A percentile compares a stretch with the other conserved stretches of the same genome.
phyloP scores from a whole-genome alignment of 305 asterid genomes.

The Ruellia speciosa region DNA sequence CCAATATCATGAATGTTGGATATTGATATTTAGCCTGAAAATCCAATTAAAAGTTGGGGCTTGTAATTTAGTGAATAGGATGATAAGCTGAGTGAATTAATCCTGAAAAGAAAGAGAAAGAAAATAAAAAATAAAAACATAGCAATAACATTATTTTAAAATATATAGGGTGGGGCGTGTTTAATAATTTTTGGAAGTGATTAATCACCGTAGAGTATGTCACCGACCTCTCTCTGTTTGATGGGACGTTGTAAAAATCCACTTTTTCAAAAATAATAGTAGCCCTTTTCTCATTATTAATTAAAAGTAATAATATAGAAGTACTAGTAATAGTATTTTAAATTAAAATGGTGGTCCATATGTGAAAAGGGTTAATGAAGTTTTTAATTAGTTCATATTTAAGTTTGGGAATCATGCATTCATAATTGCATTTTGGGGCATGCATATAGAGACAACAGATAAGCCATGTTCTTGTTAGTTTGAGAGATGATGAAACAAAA shows the following conservation, averaged over 20 bases:
- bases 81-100: too few relatives aligned
- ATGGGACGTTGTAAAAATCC: slow-evolving; percentile 20
- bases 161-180: slow-evolving; percentile 11
- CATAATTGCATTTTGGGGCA: slow-evolving; percentile 15
- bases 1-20: too few relatives aligned
- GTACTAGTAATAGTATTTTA: too few relatives aligned
- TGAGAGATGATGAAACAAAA: slow-evolving; percentile 25
- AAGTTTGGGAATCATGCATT: slow-evolving; percentile 17
- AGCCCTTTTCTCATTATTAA: neutral
- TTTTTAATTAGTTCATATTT: slow-evolving; percentile 2
- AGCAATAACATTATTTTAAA: too few relatives aligned
- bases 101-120: too few relatives aligned
- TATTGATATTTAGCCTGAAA: too few relatives aligned
- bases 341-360: too few relatives aligned
- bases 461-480: slow-evolving; percentile 29
- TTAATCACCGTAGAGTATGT: slow-evolving; percentile 5
- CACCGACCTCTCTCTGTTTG: slow-evolving; percentile 18
- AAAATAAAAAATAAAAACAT: too few relatives aligned
- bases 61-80: too few relatives aligned
- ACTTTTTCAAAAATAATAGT: neutral
- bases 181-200: slow-evolving; percentile 10
- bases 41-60: too few relatives aligned
- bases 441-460: slow-evolving; percentile 32
- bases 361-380: too few relatives aligned
- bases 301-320: too few relatives aligned